Conservation (phyloP, 345 rosid species). For the Turritis glabra region DNA sequence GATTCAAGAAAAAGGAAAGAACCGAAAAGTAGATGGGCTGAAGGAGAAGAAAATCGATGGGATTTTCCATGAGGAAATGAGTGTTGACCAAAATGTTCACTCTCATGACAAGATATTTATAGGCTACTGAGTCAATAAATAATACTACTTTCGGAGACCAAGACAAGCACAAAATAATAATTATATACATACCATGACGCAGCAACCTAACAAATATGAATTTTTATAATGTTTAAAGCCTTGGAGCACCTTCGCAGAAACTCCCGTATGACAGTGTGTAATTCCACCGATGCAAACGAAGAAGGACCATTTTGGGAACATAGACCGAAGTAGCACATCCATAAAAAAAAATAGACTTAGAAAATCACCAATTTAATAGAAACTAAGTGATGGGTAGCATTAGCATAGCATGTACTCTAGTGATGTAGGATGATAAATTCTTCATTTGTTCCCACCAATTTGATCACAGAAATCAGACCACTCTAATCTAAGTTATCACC, state of each 20-base stretch:
- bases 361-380: neutral
- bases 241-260: conserved; percentile 26
- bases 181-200: neutral
- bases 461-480: neutral
- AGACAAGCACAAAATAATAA: neutral
- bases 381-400: neutral
- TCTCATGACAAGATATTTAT: neutral
- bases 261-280: neutral
- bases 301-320: neutral
- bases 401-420: no score
- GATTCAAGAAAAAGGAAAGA: conserved; percentile 47
- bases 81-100: conserved; percentile 10
- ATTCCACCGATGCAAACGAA: neutral
- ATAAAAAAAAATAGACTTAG: neutral
- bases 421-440: neutral
- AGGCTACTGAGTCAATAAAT: conserved; percentile 29
- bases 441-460: neutral
- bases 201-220: neutral
- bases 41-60: conserved; percentile 38
- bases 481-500: conserved; percentile 32
- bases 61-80: conserved; percentile 29
- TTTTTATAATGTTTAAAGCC: neutral
- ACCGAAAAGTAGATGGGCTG: conserved; percentile 45
- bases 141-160: conserved; percentile 25
- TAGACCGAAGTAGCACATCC: neutral